A percentile compares a stretch with the other conserved stretches of the same genome.
Evolutionary conservation across 306 rosid species (phyloP).

Genomic region (Elaeagnus macrophylla): DNA sequence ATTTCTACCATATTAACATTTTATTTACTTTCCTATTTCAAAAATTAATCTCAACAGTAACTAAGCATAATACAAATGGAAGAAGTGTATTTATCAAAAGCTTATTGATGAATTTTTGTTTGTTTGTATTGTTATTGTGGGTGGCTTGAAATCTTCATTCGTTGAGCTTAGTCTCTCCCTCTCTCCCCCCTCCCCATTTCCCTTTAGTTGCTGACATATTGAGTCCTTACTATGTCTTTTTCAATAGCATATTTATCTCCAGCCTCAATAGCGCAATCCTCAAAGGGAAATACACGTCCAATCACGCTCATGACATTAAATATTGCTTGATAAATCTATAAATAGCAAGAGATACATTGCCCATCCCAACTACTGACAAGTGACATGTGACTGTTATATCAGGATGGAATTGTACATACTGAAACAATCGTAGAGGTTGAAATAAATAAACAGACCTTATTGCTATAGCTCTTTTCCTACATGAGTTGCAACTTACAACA

Average conservation of each 20-base stretch:
- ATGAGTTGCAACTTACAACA: constrained; percentile 27
- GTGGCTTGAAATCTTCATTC: neutral
- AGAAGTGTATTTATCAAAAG: constrained; percentile 23
- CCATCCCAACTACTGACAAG: neutral
- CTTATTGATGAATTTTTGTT: constrained; percentile 18
- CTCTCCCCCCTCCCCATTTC: too few relatives aligned
- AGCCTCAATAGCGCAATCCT: too few relatives aligned
- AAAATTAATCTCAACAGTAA: too few relatives aligned
- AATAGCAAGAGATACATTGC: neutral
- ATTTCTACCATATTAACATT: too few relatives aligned
- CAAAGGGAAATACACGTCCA: too few relatives aligned
- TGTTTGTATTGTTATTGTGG: constrained; percentile 17
- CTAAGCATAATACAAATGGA: constrained; percentile 1
- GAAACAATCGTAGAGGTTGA: constrained; percentile 1
- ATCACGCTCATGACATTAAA: too few relatives aligned
- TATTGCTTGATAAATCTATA: too few relatives aligned
- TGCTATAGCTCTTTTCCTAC: constrained; percentile 20
- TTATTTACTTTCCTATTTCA: too few relatives aligned
- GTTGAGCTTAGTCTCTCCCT: too few relatives aligned
- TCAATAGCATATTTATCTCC: too few relatives aligned
- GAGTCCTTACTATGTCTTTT: too few relatives aligned
- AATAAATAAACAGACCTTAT: constrained; percentile 20
- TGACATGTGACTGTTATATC: neutral
- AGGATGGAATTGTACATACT: neutral
- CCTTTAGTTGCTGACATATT: too few relatives aligned